Conservation (phyloP, 1,284 basidiomycete genomes). For the Cystobasidium sp. region DNA sequence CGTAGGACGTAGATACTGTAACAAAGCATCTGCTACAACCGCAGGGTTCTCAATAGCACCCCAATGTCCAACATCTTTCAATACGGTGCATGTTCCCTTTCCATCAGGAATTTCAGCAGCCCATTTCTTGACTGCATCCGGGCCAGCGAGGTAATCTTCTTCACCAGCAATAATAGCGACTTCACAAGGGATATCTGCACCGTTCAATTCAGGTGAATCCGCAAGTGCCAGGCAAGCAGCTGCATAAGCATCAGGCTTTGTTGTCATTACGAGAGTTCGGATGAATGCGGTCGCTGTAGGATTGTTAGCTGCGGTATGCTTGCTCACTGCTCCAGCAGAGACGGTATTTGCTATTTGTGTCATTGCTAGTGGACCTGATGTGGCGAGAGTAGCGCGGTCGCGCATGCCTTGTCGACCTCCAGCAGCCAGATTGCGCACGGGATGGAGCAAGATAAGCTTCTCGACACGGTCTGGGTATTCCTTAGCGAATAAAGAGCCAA, state of each 20-base stretch:
- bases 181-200: constrained; percentile 42
- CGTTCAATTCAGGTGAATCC: constrained; percentile 44
- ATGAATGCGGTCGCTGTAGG: constrained; percentile 49
- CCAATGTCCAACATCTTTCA: constrained; percentile 53
- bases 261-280: constrained; percentile 51
- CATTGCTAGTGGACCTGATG: constrained; percentile 45
- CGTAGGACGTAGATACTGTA: constrained; percentile 15
- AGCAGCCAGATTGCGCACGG: constrained; percentile 50
- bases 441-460: constrained; percentile 52
- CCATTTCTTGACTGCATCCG: constrained; percentile 46
- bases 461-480: constrained; percentile 48
- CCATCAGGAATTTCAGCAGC: constrained; percentile 46
- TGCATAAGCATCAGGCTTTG: constrained; percentile 50
- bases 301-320: constrained; percentile 44
- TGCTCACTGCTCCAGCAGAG: constrained; percentile 48
- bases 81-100: constrained; percentile 44
- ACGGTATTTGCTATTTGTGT: constrained; percentile 50
- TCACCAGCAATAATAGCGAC: constrained; percentile 51
- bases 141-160: constrained; percentile 52
- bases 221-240: constrained; percentile 51
- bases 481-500: constrained; percentile 49
- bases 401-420: constrained; percentile 49
- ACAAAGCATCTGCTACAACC: constrained; percentile 44
- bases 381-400: constrained; percentile 48
- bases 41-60: constrained; percentile 52